Evolutionary conservation across 192 early-diverging fungal species (phyloP), one percentile per base, ranked within the genome.

Genomic region (Backusella macrospora): DNA sequence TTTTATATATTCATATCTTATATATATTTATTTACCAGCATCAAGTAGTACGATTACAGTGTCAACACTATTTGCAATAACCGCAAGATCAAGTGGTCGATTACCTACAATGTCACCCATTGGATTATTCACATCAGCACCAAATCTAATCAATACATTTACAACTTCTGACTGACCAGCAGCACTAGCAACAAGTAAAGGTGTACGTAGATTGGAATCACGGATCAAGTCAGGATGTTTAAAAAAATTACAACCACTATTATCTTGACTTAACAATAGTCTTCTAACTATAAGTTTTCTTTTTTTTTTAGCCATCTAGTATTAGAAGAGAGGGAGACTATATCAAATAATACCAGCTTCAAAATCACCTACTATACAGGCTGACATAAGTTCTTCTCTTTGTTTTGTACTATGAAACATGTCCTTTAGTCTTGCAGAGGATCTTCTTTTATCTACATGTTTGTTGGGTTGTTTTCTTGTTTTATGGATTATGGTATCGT

Each of bases 41-140:
- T 76, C 72, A 34, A 80, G 45, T 40, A 80, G 18, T 0, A 69
- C 75, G 5, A 80, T 26, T 0, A 80, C 75, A 18, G 74, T 76
- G 1, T 80, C 79, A 0, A 80, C 75, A 62, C 62, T 80, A 52
- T 80, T 80, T 14, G 79, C 74, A 44, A 73, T 69, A 1, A 80
- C 75, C 5, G 79, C 79, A 34, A 80, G 62, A 34, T 80, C 79
- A 37, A 80, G 48, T 21, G 79, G 79, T 48, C 46, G 62, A 45
- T 80, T 80, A 13, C 79, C 79, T 16, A 80, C 67, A 48, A 80
- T 76, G 42, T 80, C 79, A 14, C 79, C 79, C 6, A 55, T 23
- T 6, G 72, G 75, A 73, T 76, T 77, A 40, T 76, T 80, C 3
- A 73, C 71, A 44, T 76, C 75, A 6, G 79, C 79, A 3, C 79